These are phyloP conservation scores for Brassica juncea DNA, from an alignment of 345 rosid genomes.

Conservation along the genomic window DNA sequence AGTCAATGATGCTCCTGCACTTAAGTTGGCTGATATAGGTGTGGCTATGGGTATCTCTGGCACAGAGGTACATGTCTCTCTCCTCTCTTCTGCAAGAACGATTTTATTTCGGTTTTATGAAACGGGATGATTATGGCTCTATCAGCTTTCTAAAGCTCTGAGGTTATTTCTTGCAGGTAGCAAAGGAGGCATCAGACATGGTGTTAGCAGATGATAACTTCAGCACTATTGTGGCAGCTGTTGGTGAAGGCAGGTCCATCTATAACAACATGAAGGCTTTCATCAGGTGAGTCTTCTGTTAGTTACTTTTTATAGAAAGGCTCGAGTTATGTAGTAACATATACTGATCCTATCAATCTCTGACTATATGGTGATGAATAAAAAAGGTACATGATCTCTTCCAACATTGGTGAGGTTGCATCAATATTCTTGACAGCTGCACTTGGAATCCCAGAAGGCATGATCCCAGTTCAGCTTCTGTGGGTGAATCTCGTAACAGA, in stretches of 20 bases:
- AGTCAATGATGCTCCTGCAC: constrained; percentile 96
- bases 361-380: constrained; percentile 13
- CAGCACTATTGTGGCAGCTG: constrained; percentile 91
- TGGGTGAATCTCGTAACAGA: constrained; percentile 99
- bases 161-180: constrained; percentile 57
- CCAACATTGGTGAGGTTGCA: constrained; percentile 97
- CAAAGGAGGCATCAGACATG: constrained; percentile 98
- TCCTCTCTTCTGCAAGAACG: background rate
- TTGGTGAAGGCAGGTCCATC: constrained; percentile 97
- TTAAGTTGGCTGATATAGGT: constrained; percentile 97
- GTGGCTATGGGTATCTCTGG: constrained; percentile 96
- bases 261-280: constrained; percentile 97
- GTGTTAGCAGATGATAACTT: constrained; percentile 98
- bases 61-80: constrained; percentile 67
- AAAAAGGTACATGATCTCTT: constrained; percentile 95
- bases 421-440: constrained; percentile 96
- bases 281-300: constrained; percentile 60
- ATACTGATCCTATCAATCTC: background rate
- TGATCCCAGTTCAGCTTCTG: constrained; percentile 98
- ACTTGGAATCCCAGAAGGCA: constrained; percentile 96
- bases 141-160: constrained; percentile 1
- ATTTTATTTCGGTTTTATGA: too few species aligned
- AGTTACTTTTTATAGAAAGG: background rate
- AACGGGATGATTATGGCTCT: background rate
- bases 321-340: background rate